These are phyloP conservation scores for Magnolia officinalis DNA, from an alignment of 164 flowering plant genomes.

Conservation along the genomic window DNA sequence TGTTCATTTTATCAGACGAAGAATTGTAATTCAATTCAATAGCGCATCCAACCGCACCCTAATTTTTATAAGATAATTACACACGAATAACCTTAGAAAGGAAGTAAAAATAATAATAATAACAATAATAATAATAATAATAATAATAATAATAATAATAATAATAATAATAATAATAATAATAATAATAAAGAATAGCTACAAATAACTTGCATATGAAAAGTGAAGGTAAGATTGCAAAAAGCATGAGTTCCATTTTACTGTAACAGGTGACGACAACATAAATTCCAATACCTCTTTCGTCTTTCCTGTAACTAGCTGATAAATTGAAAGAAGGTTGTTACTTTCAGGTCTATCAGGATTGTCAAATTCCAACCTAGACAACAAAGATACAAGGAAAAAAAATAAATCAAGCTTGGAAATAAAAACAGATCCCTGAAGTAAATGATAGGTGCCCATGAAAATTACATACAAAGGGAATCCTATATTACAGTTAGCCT, in stretches of 20 bases:
- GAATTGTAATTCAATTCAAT: too few species aligned
- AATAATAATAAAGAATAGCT: not conserved
- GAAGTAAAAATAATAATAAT: not conserved
- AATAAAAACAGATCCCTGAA: not conserved
- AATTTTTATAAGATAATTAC: not conserved
- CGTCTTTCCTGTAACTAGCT: constrained; percentile 73
- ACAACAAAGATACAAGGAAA: constrained; percentile 9
- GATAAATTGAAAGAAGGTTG: constrained; percentile 93
- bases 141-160: not conserved
- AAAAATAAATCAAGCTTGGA: not conserved
- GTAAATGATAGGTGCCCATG: not conserved
- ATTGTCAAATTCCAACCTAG: constrained; percentile 87
- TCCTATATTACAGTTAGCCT: not conserved
- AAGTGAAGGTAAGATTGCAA: not conserved
- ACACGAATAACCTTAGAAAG: not conserved
- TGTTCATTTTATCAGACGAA: too few species aligned
- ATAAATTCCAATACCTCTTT: constrained; percentile 54
- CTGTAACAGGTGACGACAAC: too few species aligned
- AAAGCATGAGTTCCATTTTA: not conserved
- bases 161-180: too few species aligned
- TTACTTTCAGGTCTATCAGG: constrained; percentile 94
- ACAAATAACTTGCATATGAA: not conserved
- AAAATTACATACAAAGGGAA: not conserved
- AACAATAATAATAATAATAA: not conserved
- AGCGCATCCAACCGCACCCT: too few species aligned